A percentile compares a stretch with the other conserved stretches of the same genome.
Evolutionary conservation across 2,329 filamentous ascomycete genomes (phyloP).

Genomic region (Aspergillus carbonarius): DNA sequence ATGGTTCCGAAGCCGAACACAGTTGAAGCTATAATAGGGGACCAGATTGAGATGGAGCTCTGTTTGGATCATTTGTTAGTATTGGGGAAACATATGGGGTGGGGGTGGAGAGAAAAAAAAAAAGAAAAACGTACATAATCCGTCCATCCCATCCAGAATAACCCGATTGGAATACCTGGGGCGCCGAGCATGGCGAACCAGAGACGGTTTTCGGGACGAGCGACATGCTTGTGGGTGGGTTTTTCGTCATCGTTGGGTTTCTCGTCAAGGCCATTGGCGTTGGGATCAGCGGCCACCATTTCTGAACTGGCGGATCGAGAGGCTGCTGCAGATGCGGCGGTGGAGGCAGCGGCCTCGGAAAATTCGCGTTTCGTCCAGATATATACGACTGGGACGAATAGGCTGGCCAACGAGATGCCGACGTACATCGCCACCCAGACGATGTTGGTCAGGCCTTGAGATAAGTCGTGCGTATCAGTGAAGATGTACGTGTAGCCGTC

Average conservation of each 20-base stretch:
- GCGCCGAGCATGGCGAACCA: slow-evolving; percentile 56
- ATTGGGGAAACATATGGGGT: neutral
- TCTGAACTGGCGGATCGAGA: neutral
- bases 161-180: slow-evolving; percentile 50
- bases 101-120: neutral
- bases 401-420: slow-evolving; percentile 37
- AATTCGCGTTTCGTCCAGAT: slow-evolving; percentile 47
- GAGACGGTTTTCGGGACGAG: slow-evolving; percentile 54
- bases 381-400: slow-evolving; percentile 50
- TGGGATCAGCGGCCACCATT: neutral
- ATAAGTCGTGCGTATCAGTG: slow-evolving; percentile 49
- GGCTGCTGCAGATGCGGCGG: neutral
- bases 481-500: slow-evolving; percentile 56
- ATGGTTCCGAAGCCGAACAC: slow-evolving; percentile 55
- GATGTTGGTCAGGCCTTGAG: slow-evolving; percentile 49
- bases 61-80: slow-evolving; percentile 27
- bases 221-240: slow-evolving; percentile 8
- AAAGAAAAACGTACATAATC: slow-evolving; percentile 20
- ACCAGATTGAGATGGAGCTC: slow-evolving; percentile 51
- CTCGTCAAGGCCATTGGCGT: neutral
- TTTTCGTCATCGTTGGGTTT: slow-evolving; percentile 1
- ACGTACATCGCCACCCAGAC: slow-evolving; percentile 53
- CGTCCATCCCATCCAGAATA: slow-evolving; percentile 64
- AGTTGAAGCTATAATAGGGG: slow-evolving; percentile 50
- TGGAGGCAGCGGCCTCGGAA: slow-evolving; percentile 33